A percentile compares a stretch with the other conserved stretches of the same genome.
phyloP scores from a whole-genome alignment of 805 yeast genomes.

The Blastobotrys robertii region DNA sequence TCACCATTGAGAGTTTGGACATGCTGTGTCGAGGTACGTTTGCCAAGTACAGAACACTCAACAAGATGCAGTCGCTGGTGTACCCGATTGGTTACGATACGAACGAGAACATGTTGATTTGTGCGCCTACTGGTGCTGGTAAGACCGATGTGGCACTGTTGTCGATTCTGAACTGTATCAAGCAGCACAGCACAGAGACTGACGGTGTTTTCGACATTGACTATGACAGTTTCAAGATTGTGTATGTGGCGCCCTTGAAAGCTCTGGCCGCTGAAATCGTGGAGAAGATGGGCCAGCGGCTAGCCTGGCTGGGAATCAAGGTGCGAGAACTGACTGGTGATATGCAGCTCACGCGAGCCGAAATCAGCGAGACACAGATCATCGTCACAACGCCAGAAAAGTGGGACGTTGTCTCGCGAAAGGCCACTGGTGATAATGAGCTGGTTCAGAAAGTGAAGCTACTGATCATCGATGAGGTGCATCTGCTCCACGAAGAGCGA shows the following conservation, averaged over 20 bases:
- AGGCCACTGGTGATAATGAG: conserved; percentile 81
- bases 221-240: conserved; percentile 78
- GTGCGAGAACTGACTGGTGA: conserved; percentile 92
- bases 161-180: conserved; percentile 68
- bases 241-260: conserved; percentile 88
- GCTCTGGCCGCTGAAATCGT: conserved; percentile 96
- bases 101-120: conserved; percentile 87
- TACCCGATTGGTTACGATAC: conserved; percentile 88
- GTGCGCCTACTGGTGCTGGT: conserved; percentile 99
- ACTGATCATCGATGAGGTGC: conserved; percentile 92
- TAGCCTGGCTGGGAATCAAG: conserved; percentile 75
- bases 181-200: conserved; percentile 38
- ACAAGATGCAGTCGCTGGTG: conserved; percentile 83
- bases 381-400: conserved; percentile 94
- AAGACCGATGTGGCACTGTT: conserved; percentile 88
- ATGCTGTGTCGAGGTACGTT: conserved; percentile 76
- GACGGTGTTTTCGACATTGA: conserved; percentile 36
- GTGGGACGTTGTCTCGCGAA: conserved; percentile 97
- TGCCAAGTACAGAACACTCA: conserved; percentile 62
- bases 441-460: conserved; percentile 75
- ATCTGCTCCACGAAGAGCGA: conserved; percentile 91
- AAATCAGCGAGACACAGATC: conserved; percentile 71
- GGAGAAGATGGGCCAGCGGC: conserved; percentile 68
- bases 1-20: conserved; percentile 58
- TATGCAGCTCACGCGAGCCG: conserved; percentile 80